These are phyloP conservation scores for Candida buenavistaensis DNA, from an alignment of 1,139 yeast genomes.

Conservation along the genomic window DNA sequence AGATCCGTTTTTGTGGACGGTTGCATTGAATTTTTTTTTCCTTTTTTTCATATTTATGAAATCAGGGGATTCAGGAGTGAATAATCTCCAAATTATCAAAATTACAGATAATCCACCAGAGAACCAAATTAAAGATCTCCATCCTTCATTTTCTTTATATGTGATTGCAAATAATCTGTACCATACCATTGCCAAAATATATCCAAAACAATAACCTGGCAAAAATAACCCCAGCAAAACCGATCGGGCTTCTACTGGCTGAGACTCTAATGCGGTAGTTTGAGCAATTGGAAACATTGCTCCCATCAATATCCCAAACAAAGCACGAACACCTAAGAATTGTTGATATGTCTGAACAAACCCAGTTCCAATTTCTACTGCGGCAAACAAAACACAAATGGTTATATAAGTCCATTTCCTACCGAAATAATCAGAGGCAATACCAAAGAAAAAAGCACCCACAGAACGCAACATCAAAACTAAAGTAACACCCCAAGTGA, in stretches of 20 bases:
- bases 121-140: conserved; percentile 84
- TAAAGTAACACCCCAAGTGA: conserved; percentile 80
- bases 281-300: conserved; percentile 34
- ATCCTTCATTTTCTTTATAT: conserved; percentile 46
- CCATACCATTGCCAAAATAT: conserved; percentile 36
- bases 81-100: conserved; percentile 33
- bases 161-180: conserved; percentile 59
- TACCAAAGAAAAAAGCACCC: conserved; percentile 75
- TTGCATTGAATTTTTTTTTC: conserved; percentile 14
- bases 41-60: conserved; percentile 19
- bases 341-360: conserved; percentile 63
- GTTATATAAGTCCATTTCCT: conserved; percentile 68
- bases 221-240: conserved; percentile 38
- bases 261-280: conserved; percentile 37
- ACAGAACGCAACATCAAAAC: conserved; percentile 78
- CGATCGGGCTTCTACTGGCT: conserved; percentile 36
- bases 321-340: conserved; percentile 60
- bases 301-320: conserved; percentile 44
- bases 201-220: conserved; percentile 42
- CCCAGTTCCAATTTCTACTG: conserved; percentile 70
- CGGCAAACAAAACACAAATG: conserved; percentile 53
- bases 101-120: conserved; percentile 57
- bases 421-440: conserved; percentile 66
- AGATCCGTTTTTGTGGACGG: neutral
- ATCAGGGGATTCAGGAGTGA: conserved; percentile 35